These are phyloP conservation scores for Immersiporthe knoxdaviesiana DNA, from an alignment of 2,329 filamentous ascomycete genomes.

Conservation along the genomic window DNA sequence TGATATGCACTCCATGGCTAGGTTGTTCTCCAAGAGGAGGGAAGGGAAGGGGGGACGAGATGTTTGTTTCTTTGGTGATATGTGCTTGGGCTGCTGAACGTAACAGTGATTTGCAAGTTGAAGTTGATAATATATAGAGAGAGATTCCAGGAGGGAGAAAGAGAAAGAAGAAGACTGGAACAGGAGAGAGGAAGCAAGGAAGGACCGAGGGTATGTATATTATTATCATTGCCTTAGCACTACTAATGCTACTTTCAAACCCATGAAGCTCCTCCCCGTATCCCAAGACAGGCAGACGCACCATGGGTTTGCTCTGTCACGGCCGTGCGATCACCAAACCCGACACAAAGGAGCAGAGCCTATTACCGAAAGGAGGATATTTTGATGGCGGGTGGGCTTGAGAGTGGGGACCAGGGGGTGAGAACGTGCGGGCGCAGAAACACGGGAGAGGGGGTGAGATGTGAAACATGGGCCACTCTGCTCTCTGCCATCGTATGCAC, in stretches of 20 bases:
- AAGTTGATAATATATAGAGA: neutral
- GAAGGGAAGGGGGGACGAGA: neutral
- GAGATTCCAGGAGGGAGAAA: neutral
- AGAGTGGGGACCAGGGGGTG: conserved; percentile 2
- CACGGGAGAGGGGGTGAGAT: conserved; percentile 18
- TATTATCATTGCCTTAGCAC: neutral
- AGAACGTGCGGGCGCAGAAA: conserved; percentile 15
- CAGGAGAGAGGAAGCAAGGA: neutral
- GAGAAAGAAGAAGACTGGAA: neutral
- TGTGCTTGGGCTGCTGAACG: neutral
- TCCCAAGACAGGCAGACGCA: neutral
- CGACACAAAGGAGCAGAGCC: conserved; percentile 13
- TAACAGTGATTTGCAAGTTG: neutral
- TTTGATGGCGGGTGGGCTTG: neutral
- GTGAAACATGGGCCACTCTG: conserved; percentile 16
- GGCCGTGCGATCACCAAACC: conserved; percentile 12
- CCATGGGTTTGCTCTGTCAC: neutral
- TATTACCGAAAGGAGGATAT: conserved; percentile 3
- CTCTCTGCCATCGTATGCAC: neutral
- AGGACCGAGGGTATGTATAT: conserved; percentile 2
- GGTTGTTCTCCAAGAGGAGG: neutral
- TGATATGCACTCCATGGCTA: conserved; percentile 25
- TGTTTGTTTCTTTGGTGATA: neutral
- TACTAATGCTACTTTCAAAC: neutral
- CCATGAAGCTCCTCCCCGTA: neutral